These are phyloP conservation scores for Apiospora malaysiana DNA, from an alignment of 2,329 filamentous ascomycete species.

Conservation along the genomic window DNA sequence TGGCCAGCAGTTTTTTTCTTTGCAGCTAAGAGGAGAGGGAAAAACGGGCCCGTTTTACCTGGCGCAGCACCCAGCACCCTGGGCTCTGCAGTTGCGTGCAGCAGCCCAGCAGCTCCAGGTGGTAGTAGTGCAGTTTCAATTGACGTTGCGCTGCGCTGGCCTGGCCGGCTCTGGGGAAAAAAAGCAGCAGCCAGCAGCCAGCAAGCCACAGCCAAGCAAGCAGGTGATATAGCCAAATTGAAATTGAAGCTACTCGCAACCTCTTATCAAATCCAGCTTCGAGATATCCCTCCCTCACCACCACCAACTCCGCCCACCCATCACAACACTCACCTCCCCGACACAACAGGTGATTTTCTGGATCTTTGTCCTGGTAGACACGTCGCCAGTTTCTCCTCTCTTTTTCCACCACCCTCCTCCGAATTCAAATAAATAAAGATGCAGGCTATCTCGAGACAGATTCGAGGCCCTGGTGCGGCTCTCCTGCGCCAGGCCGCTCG, in stretches of 20 bases:
- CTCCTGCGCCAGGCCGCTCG: slow-evolving; percentile 68
- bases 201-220: not conserved
- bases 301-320: not conserved
- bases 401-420: slow-evolving; percentile 20
- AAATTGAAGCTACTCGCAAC: slow-evolving; percentile 19
- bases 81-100: not conserved
- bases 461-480: slow-evolving; percentile 67
- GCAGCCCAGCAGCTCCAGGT: slow-evolving; percentile 1
- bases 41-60: slow-evolving; percentile 17
- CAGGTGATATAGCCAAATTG: slow-evolving; percentile 10
- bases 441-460: slow-evolving; percentile 83
- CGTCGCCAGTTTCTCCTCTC: not conserved
- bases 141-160: slow-evolving; percentile 5
- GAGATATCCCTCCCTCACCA: slow-evolving; percentile 4
- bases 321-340: not conserved
- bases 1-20: slow-evolving; percentile 6
- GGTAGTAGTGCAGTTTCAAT: not conserved
- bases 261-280: slow-evolving; percentile 12
- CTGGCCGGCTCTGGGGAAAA: slow-evolving; percentile 8
- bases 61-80: not conserved
- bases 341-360: not conserved
- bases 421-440: slow-evolving; percentile 60
- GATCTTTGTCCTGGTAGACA: slow-evolving; percentile 20
- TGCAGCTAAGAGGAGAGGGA: not conserved
- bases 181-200: slow-evolving; percentile 9